Conservation (phyloP, 805 yeast species). For the Limtongia smithiae region DNA sequence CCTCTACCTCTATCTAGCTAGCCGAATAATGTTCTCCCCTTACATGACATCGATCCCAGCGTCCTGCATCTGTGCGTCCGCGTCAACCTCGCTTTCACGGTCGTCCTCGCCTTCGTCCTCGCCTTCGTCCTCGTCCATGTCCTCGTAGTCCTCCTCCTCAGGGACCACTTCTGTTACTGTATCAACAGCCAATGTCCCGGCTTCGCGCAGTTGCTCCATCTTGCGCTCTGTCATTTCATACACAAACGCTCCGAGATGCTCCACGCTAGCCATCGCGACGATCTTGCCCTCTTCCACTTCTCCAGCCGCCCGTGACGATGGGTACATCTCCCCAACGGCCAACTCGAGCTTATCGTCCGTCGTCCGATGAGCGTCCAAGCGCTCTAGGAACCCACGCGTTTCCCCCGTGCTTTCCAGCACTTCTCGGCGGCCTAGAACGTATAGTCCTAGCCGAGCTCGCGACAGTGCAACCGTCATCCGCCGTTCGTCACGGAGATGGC, state of each 20-base stretch:
- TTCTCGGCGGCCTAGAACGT: constrained; percentile 33
- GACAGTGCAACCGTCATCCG: constrained; percentile 34
- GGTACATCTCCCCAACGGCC: constrained; percentile 36
- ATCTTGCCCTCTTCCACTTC: constrained; percentile 16
- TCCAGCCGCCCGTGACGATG: constrained; percentile 14
- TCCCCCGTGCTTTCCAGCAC: constrained; percentile 24
- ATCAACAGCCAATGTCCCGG: neutral
- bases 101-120: neutral
- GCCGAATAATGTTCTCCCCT: neutral
- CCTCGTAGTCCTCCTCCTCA: neutral
- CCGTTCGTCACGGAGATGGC: constrained; percentile 32
- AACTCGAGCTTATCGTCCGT: constrained; percentile 30
- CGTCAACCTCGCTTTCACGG: constrained; percentile 1
- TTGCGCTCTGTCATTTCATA: constrained; percentile 36
- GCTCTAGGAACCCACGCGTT: constrained; percentile 15
- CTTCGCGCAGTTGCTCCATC: constrained; percentile 13
- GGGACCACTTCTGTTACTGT: neutral
- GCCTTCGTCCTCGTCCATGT: constrained; percentile 3
- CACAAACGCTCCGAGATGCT: constrained; percentile 37
- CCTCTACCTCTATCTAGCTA: too few relatives aligned
- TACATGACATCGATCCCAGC: neutral
- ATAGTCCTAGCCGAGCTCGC: constrained; percentile 39
- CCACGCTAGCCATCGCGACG: constrained; percentile 35
- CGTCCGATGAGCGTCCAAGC: constrained; percentile 6
- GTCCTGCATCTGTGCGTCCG: constrained; percentile 4